Evolutionary conservation across 148 eudicot species (phyloP).

Genomic region (Fagopyrum homotropicum): DNA sequence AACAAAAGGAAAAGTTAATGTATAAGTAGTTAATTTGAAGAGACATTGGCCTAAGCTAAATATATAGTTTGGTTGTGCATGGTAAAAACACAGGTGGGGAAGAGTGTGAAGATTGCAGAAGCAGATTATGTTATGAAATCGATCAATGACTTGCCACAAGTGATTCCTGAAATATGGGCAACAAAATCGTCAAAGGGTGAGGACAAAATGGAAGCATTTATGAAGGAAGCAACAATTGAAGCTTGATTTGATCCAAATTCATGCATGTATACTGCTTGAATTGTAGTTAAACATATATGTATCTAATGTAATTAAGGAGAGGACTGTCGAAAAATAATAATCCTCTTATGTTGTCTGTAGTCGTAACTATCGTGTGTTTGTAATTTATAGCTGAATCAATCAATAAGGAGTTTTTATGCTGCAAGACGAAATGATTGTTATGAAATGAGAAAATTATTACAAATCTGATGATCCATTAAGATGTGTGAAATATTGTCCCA

Average conservation of each 20-base stretch:
- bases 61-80: background rate
- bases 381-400: too few species aligned
- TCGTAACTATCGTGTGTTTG: background rate
- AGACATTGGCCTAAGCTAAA: too few species aligned
- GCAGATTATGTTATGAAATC: slow-evolving; percentile 67
- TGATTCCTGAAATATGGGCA: slow-evolving; percentile 69
- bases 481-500: too few species aligned
- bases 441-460: too few species aligned
- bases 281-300: too few species aligned
- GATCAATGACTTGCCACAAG: slow-evolving; percentile 39
- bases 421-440: background rate
- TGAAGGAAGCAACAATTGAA: slow-evolving; percentile 39
- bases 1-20: too few species aligned
- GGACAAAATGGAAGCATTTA: slow-evolving; percentile 31
- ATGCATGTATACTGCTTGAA: background rate
- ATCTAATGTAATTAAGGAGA: too few species aligned
- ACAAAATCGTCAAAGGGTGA: slow-evolving; percentile 15
- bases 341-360: too few species aligned
- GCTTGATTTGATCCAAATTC: slow-evolving; percentile 25
- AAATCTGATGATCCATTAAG: too few species aligned
- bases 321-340: too few species aligned
- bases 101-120: slow-evolving; percentile 36
- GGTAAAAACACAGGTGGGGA: slow-evolving; percentile 44
- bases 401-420: too few species aligned
- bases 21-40: background rate